phyloP scores from a whole-genome alignment of 2,329 filamentous ascomycete genomes.

The Cladosporium colombiae region DNA sequence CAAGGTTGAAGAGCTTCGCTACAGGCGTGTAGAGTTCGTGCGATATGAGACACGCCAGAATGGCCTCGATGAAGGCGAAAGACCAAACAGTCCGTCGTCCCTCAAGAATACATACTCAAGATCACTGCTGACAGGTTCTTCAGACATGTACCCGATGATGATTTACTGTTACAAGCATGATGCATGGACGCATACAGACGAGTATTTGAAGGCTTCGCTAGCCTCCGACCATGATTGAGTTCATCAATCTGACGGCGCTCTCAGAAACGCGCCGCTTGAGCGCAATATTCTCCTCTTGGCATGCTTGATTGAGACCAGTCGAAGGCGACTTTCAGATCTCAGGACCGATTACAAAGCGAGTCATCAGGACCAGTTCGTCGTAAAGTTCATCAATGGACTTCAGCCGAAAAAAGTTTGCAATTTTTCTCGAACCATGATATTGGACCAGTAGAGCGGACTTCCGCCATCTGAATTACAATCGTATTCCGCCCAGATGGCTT shows the following conservation, averaged over 20 bases:
- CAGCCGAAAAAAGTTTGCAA: slow-evolving; percentile 10
- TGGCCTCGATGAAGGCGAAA: neutral
- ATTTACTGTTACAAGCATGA: slow-evolving; percentile 6
- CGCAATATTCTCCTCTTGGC: neutral
- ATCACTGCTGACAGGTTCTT: neutral
- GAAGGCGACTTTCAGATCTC: neutral
- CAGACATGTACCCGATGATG: slow-evolving; percentile 7
- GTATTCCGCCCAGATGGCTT: slow-evolving; percentile 15
- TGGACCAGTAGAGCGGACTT: slow-evolving; percentile 6
- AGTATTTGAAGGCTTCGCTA: neutral
- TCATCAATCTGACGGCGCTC: neutral
- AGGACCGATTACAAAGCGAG: neutral
- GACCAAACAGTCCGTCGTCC: neutral
- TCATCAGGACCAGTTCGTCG: neutral
- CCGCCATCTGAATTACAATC: neutral
- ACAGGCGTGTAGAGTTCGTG: neutral
- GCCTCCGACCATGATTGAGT: neutral
- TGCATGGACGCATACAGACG: neutral
- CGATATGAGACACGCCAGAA: neutral
- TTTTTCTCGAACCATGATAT: slow-evolving; percentile 13
- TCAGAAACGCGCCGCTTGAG: neutral
- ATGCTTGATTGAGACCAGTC: neutral
- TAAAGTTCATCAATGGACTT: neutral
- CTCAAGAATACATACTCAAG: neutral
- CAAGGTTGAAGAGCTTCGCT: neutral